Evolutionary conservation across 192 early-diverging fungal species (phyloP), one percentile per base, ranked within the genome.

Genomic region (Neocallimastix lanati): DNA sequence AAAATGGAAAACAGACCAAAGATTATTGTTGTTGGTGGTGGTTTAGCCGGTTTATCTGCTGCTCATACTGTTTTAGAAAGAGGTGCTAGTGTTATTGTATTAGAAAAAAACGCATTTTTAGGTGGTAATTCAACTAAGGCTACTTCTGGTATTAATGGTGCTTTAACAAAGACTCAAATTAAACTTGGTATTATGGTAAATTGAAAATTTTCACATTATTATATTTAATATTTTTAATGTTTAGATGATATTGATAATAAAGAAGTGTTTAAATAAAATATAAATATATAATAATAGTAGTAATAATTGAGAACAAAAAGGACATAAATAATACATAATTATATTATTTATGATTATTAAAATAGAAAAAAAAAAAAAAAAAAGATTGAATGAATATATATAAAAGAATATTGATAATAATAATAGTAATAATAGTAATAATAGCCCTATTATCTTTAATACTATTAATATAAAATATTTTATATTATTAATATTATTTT

Each of bases 61-160:
- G 94, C 94, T 80, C 94, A 95, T 85, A 95, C 94, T 33, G 84
- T 94, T 76, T 82, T 94, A 76, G 94, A 95, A 83, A 90, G 93
- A 76, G 94, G 94, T 35, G 91, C 91, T 58, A 93, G 93, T 78
- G 94, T 95, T 81, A 83, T 94, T 67, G 84, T 96, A 36, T 82
- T 95, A 33, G 94, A 95, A 83, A 96, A 96, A 84, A 95, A 96
- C 85, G 84, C 91, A 81, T 95, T 94, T 87, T 89, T 96, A 80
- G 94, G 94, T 40, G 96, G 96, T 29, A 98, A 98, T 91, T 97
- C 96, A 58, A 96, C 96, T 81, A 98, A 98, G 87, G 96, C 96
- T 28, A 96, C 96, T 21, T 96, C 96, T 9, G 96, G 96, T 79
- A 98, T 98, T 85, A 98, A 97, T 88, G 96, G 96, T 67, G 96